These are phyloP conservation scores for Mycena latifolia DNA, from an alignment of 768 basidiomycete species.

Conservation along the genomic window DNA sequence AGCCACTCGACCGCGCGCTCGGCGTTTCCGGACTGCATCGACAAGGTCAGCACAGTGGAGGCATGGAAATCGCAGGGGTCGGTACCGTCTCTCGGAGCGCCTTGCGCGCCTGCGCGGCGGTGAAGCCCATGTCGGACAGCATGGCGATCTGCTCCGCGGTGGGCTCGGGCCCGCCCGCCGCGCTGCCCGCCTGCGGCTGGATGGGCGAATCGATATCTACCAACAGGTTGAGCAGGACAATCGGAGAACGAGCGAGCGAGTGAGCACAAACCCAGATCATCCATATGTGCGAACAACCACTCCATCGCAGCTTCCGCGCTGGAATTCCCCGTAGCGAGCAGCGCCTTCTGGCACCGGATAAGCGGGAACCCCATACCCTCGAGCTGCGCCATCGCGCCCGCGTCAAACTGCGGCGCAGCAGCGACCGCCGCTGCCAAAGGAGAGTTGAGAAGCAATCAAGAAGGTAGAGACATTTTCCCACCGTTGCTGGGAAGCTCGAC, in stretches of 20 bases:
- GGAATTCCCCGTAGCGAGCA: conserved; percentile 86
- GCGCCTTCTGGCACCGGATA: conserved; percentile 88
- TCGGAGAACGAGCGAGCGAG: not conserved
- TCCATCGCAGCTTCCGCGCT: conserved; percentile 91
- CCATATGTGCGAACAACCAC: conserved; percentile 96
- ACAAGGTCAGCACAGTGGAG: not conserved
- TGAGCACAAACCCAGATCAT: conserved; percentile 79
- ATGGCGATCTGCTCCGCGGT: conserved; percentile 76
- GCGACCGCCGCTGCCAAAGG: conserved; percentile 44
- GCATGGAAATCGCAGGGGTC: not conserved
- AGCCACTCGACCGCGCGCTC: conserved; percentile 97
- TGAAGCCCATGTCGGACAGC: conserved; percentile 95
- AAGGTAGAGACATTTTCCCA: conserved; percentile 37
- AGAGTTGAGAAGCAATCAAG: not conserved
- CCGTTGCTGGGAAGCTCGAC: conserved; percentile 72
- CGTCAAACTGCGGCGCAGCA: conserved; percentile 76
- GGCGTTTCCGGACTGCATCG: conserved; percentile 70
- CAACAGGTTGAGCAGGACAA: not conserved
- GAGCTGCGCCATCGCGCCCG: conserved; percentile 78
- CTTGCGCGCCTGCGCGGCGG: conserved; percentile 83
- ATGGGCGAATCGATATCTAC: conserved; percentile 92
- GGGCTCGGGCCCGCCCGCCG: conserved; percentile 61
- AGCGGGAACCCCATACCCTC: conserved; percentile 93
- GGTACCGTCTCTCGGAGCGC: conserved; percentile 89
- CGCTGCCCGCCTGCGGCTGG: conserved; percentile 42